phyloP scores from a whole-genome alignment of 1,284 basidiomycete species.

The Uromyces viciae-fabae region DNA sequence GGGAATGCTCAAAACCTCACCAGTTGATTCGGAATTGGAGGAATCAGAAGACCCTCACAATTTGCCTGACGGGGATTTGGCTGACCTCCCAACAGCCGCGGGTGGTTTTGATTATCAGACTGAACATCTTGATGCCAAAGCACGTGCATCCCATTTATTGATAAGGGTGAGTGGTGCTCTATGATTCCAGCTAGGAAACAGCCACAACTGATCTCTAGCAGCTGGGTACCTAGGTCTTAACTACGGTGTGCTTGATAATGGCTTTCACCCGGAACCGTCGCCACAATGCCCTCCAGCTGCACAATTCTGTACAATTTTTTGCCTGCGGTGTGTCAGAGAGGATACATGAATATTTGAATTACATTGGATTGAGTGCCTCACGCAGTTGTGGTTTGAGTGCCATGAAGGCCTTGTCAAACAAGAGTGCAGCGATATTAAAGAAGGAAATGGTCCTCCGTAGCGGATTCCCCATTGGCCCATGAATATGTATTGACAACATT shows the following conservation, averaged over 20 bases:
- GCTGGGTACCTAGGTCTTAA: neutral
- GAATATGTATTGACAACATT: neutral
- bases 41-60: neutral
- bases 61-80: neutral
- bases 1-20: neutral
- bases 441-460: neutral
- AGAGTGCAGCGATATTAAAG: neutral
- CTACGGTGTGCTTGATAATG: neutral
- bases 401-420: neutral
- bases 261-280: neutral
- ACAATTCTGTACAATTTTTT: neutral
- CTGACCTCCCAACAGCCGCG: neutral
- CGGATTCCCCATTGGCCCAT: neutral
- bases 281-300: neutral
- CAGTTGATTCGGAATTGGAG: neutral
- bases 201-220: neutral
- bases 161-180: neutral
- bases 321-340: neutral
- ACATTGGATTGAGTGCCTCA: neutral
- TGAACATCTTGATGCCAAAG: neutral
- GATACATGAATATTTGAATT: neutral
- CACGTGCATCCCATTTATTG: neutral
- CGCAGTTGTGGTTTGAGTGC: neutral
- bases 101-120: neutral
- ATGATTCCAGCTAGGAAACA: no score